phyloP scores from a whole-genome alignment of 805 yeast genomes.

The Saccharomycopsis oosterbeekiorum region DNA sequence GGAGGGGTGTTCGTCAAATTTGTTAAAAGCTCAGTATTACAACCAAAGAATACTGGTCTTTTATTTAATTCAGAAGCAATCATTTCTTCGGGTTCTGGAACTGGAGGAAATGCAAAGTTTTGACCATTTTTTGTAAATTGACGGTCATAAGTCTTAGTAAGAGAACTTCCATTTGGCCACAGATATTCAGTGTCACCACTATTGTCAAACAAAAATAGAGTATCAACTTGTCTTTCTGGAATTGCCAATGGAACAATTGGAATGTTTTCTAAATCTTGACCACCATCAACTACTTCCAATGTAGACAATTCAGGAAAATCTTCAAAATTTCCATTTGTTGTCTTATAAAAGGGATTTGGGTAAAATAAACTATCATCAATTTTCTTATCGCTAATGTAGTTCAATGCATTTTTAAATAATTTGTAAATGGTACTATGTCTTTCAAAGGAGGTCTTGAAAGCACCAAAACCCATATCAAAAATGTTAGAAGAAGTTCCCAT shows the following conservation, averaged over 20 bases:
- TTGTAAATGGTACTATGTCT: constrained; percentile 34
- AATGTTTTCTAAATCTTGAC: constrained; percentile 53
- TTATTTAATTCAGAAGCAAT: constrained; percentile 51
- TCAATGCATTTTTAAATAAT: constrained; percentile 35
- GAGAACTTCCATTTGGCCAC: constrained; percentile 64
- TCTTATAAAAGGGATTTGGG: constrained; percentile 61
- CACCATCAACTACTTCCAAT: constrained; percentile 58
- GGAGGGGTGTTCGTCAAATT: constrained; percentile 38
- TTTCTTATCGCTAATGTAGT: constrained; percentile 37
- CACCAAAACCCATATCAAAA: constrained; percentile 50
- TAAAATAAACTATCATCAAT: constrained; percentile 58
- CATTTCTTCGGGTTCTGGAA: constrained; percentile 60
- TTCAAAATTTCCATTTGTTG: constrained; percentile 29
- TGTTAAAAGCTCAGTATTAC: constrained; percentile 58
- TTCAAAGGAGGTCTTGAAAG: constrained; percentile 42
- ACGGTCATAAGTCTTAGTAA: constrained; percentile 46
- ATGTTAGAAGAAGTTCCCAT: constrained; percentile 83
- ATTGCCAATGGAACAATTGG: constrained; percentile 55
- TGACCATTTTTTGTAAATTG: constrained; percentile 45
- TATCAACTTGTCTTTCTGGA: constrained; percentile 49
- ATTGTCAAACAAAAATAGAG: constrained; percentile 54
- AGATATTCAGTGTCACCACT: constrained; percentile 46
- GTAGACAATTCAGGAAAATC: constrained; percentile 32
- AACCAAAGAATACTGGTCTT: constrained; percentile 75
- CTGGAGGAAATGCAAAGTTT: constrained; percentile 65